Evolutionary conservation across 2,329 filamentous ascomycete species (phyloP).

Genomic region (Nigrospora sphaerica): DNA sequence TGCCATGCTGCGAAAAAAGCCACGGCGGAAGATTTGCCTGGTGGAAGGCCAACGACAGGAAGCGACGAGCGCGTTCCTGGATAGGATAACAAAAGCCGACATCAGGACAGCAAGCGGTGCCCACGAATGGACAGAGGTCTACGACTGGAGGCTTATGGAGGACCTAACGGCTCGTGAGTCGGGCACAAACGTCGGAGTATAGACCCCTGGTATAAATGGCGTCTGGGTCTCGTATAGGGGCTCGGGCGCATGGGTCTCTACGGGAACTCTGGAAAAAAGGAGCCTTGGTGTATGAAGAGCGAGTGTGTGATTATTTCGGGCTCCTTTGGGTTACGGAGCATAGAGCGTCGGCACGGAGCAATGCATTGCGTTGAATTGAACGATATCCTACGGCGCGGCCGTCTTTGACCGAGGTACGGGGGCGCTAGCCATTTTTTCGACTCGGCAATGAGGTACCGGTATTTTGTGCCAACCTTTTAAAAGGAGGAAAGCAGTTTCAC

Average conservation of each 20-base stretch:
- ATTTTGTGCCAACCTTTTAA: too few relatives aligned
- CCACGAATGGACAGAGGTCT: constrained; percentile 32
- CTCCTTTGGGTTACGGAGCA: background rate
- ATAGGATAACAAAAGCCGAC: constrained; percentile 21
- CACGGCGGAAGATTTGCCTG: constrained; percentile 26
- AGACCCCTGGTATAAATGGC: constrained; percentile 37
- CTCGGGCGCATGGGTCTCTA: background rate
- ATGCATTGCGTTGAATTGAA: background rate
- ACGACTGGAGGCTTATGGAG: constrained; percentile 39
- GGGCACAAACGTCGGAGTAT: constrained; percentile 22
- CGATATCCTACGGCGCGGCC: background rate
- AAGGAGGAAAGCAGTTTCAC: too few relatives aligned
- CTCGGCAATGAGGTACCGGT: background rate
- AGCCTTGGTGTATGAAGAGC: background rate
- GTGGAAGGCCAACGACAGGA: constrained; percentile 29
- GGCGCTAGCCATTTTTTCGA: background rate
- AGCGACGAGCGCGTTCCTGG: constrained; percentile 25
- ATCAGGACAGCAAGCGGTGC: constrained; percentile 16
- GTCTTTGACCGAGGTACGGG: too few relatives aligned
- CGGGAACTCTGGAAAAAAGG: background rate
- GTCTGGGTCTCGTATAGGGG: constrained; percentile 31
- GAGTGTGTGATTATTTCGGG: constrained; percentile 2
- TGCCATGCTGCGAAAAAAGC: background rate
- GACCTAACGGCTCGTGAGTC: constrained; percentile 32
- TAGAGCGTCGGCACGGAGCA: background rate